Conservation (phyloP, 176 grass and related monocot species). For the Oryza glaberrima region DNA sequence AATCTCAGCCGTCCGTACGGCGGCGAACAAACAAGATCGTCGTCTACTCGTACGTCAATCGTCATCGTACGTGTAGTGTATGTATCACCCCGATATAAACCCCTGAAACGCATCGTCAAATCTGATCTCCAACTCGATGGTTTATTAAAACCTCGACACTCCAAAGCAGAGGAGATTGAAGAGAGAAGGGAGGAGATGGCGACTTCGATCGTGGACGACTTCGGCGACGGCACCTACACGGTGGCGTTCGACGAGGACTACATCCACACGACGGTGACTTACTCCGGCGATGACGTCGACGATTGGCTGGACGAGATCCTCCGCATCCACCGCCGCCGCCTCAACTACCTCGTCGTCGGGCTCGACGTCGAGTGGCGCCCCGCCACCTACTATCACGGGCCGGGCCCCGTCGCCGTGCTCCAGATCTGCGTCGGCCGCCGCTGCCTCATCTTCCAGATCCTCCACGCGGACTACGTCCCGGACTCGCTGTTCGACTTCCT, state of each 20-base stretch:
- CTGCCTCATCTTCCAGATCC: conserved; percentile 67
- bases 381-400: background rate
- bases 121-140: background rate
- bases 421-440: conserved; percentile 58
- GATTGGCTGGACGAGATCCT: conserved; percentile 14
- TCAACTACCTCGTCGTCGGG: conserved; percentile 38
- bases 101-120: background rate
- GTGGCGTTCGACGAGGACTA: conserved; percentile 9
- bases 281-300: background rate
- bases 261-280: conserved; percentile 30
- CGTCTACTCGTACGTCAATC: background rate
- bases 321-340: conserved; percentile 33
- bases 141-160: background rate
- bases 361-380: conserved; percentile 57
- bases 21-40: background rate
- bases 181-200: background rate
- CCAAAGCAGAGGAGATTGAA: background rate
- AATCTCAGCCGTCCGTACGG: background rate
- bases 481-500: conserved; percentile 20
- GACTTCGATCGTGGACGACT: background rate
- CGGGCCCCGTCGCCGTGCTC: conserved; percentile 44
- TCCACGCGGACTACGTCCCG: conserved; percentile 47
- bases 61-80: no score
- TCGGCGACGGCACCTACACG: conserved; percentile 5
- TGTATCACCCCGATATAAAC: background rate